Evolutionary conservation across 306 rosid genomes (phyloP).

Genomic region (Trifolium subterraneum): DNA sequence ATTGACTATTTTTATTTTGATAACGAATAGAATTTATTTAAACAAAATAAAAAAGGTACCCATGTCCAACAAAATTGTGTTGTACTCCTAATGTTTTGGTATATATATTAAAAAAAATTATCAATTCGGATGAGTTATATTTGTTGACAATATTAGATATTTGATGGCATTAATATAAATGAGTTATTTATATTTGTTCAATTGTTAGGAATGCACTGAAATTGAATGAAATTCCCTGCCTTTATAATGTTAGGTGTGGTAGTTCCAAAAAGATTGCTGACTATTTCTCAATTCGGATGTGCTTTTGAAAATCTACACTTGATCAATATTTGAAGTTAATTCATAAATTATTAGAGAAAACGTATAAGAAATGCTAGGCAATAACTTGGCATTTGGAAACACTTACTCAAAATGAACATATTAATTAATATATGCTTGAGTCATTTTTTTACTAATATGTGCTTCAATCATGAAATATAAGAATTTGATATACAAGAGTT

Average conservation of each 20-base stretch:
- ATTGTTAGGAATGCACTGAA: not conserved
- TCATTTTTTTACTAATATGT: too few species aligned
- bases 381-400: conserved; percentile 22
- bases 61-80: too few species aligned
- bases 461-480: not conserved
- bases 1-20: too few species aligned
- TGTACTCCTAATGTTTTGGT: too few species aligned
- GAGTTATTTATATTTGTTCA: not conserved
- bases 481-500: not conserved
- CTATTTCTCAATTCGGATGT: not conserved
- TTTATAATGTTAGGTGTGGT: not conserved
- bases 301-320: conserved; percentile 9
- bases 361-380: conserved; percentile 11
- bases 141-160: too few species aligned
- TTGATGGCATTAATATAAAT: too few species aligned
- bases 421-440: too few species aligned
- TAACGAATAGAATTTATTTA: too few species aligned
- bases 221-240: not conserved
- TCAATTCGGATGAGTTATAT: too few species aligned
- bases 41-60: too few species aligned
- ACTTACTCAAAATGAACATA: not conserved
- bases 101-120: too few species aligned
- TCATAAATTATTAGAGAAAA: conserved; percentile 3
- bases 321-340: not conserved
- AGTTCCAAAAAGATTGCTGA: not conserved